Base-by-base conservation (phyloP, 2,329 filamentous ascomycete genomes). In the Beauveria asiatica region DNA sequence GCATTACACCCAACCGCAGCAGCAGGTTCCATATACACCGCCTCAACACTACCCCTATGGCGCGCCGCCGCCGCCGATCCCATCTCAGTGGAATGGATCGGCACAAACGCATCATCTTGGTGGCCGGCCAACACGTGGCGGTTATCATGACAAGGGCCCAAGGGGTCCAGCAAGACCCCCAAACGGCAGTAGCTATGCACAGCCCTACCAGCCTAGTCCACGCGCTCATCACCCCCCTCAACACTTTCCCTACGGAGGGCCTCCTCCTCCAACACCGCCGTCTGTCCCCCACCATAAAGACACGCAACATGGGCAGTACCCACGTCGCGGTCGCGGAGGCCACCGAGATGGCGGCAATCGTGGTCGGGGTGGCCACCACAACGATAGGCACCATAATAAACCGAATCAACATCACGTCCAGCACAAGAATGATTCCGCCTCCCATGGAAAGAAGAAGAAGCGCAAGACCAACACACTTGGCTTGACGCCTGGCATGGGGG, bases 381-480 rank as follows among this genome's bases (percentile, higher is more conserved):
- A 81, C 80, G 82, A 83, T 48, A 73, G 69, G 61, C 72, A 72
- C 23, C 68, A 70, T n/a, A 68, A 76, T 60, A 76, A 74, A 66
- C 70, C 75, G 64, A 60, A 60, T 50, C 57, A 64, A 27, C 46
- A 62, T 25, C 50, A 50, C 30, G 45, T 60, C 13, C 57, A 71
- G 27, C 59, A 67, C 19, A 66, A 68, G 37, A 65, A 65, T 44
- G 75, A 80, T 61, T 73, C 76, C 52, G 73, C 78, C 53, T 74
- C 80, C 66, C 75, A 76, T 25, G 78, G 77, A 61, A 87, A 86
- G 71, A 87, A 86, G 71, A 89, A 89, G 78, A 88, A 87, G 76
- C 82, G 85, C 61, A 87, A 85, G 75, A 84, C 83, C 44, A 89
- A 89, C 65, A 86, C 85, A 1, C 79, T 92, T 25, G 89, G 89